Evolutionary conservation across 2,329 filamentous ascomycete species (phyloP).

Genomic region (Stagonosporopsis chrysanthemi): DNA sequence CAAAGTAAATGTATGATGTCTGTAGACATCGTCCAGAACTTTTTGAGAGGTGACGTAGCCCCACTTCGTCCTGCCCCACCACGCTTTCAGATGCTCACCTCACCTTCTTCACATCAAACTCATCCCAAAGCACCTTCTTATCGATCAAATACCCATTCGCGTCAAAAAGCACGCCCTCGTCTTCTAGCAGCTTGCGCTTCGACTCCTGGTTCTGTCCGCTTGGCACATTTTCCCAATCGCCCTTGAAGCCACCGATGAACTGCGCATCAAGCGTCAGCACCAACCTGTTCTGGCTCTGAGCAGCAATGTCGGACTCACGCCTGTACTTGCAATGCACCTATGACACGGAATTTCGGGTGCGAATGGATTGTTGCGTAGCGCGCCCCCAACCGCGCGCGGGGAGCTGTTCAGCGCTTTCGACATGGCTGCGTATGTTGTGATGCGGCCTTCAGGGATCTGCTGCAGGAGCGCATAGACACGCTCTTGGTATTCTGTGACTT

Average conservation of each 20-base stretch:
- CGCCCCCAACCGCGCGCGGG: constrained; percentile 79
- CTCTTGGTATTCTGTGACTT: constrained; percentile 48
- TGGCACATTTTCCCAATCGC: constrained; percentile 68
- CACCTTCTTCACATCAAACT: constrained; percentile 46
- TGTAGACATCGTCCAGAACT: constrained; percentile 8
- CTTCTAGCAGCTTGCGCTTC: constrained; percentile 67
- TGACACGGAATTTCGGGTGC: constrained; percentile 84
- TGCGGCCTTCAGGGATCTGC: constrained; percentile 76
- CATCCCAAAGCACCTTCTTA: constrained; percentile 53
- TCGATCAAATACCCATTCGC: constrained; percentile 66
- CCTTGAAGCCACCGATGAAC: constrained; percentile 73
- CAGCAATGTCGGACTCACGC: constrained; percentile 51
- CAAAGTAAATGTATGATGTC: not conserved
- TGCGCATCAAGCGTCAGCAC: constrained; percentile 14
- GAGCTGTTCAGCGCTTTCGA: constrained; percentile 73
- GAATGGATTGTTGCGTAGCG: constrained; percentile 79
- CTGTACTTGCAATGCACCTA: constrained; percentile 76
- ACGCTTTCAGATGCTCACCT: constrained; percentile 15
- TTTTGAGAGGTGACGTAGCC: constrained; percentile 30
- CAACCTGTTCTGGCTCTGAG: not conserved
- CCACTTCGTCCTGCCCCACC: constrained; percentile 12
- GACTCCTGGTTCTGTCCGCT: constrained; percentile 69
- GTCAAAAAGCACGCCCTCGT: constrained; percentile 72
- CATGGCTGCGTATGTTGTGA: constrained; percentile 80
- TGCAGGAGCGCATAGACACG: constrained; percentile 74